Conservation (phyloP, 2,329 filamentous ascomycete genomes). For the Boeremia exigua region DNA sequence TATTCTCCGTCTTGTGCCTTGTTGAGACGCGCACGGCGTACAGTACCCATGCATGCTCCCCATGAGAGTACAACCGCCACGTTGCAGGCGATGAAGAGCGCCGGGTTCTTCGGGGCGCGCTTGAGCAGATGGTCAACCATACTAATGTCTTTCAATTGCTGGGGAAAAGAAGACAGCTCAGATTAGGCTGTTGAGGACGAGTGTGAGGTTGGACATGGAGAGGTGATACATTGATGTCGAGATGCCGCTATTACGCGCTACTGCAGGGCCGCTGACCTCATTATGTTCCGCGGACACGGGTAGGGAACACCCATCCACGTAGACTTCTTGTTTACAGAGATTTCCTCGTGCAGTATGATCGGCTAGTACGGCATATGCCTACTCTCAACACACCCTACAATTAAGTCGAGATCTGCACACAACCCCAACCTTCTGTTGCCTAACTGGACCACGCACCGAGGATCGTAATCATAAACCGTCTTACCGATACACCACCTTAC, state of each 20-base stretch:
- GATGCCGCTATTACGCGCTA: background rate
- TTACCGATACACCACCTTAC: background rate
- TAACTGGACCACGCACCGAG: too few relatives aligned
- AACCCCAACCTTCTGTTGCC: too few relatives aligned
- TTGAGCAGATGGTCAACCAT: conserved; percentile 14
- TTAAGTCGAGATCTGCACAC: too few relatives aligned
- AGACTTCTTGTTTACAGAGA: background rate
- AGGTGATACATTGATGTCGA: background rate
- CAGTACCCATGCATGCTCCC: conserved; percentile 10
- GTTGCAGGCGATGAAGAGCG: conserved; percentile 12
- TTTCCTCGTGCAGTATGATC: too few relatives aligned
- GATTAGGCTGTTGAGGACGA: background rate
- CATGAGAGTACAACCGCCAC: conserved; percentile 10
- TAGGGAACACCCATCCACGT: background rate
- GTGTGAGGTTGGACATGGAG: background rate
- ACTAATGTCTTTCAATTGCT: background rate
- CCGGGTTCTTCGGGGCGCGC: conserved; percentile 10
- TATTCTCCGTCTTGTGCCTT: background rate
- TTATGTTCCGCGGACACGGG: background rate
- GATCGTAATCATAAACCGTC: too few relatives aligned
- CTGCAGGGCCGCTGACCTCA: conserved; percentile 11
- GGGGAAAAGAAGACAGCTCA: background rate
- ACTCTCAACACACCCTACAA: too few relatives aligned
- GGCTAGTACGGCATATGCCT: too few relatives aligned
- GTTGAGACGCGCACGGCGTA: conserved; percentile 1